Percentiles rank a stretch among this genome's conserved stretches.
Evolutionary conservation across 129 eudicot genomes (phyloP).

Genomic region (Escallonia herrerae): DNA sequence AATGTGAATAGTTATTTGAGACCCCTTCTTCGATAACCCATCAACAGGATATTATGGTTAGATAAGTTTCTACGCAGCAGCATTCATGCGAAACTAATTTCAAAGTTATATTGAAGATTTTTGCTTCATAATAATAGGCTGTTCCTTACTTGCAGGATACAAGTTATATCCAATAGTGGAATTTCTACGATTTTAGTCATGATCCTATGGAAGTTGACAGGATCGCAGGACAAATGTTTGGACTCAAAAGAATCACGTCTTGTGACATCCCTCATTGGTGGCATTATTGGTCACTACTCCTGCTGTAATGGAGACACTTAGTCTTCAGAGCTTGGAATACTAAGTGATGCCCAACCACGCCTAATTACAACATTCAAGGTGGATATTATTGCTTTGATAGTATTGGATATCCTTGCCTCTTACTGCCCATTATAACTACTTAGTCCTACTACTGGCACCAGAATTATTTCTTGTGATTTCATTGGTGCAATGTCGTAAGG

Average conservation of each 20-base stretch:
- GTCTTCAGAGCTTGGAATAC: conserved; percentile 97
- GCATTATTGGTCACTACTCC: conserved; percentile 84
- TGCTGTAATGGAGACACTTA: conserved; percentile 97
- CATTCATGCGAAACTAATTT: no score
- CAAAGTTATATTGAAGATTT: not conserved
- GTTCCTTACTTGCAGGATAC: conserved; percentile 52
- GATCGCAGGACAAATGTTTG: conserved; percentile 72
- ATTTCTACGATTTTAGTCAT: conserved; percentile 57
- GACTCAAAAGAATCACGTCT: conserved; percentile 57
- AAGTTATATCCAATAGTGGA: conserved; percentile 78
- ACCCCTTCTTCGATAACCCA: no score
- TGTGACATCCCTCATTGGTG: conserved; percentile 67
- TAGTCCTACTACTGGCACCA: no score
- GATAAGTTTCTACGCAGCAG: no score
- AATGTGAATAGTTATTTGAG: no score
- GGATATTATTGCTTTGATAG: conserved; percentile 3
- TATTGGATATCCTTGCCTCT: not conserved
- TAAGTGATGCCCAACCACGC: conserved; percentile 83
- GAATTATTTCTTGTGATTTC: no score
- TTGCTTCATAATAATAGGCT: not conserved
- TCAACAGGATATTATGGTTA: no score
- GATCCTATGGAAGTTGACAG: conserved; percentile 44
- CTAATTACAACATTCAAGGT: conserved; percentile 90
- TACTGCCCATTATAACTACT: no score
- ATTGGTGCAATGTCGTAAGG: no score